phyloP scores from a whole-genome alignment of 78 protist species.

The Dictyostelium capitatum region DNA sequence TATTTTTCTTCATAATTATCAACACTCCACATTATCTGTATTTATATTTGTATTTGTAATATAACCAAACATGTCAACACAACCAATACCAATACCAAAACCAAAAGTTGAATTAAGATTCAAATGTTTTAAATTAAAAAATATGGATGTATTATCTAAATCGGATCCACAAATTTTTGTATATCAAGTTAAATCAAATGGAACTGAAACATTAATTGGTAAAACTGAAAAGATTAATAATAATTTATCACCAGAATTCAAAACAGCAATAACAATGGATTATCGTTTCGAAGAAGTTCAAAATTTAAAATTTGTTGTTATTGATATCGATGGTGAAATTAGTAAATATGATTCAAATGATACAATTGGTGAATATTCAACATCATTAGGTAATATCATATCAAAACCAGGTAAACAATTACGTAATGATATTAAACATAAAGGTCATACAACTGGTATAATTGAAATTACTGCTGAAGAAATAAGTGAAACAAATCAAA shows the following conservation, averaged over 20 bases:
- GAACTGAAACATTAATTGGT: background rate
- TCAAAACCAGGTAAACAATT: constrained; percentile 14
- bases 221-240: constrained; percentile 51
- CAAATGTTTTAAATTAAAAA: background rate
- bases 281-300: constrained; percentile 40
- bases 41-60: too few species aligned
- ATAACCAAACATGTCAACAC: background rate
- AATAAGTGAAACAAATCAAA: background rate
- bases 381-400: background rate
- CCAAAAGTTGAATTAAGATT: constrained; percentile 23
- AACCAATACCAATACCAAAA: constrained; percentile 21
- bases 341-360: background rate
- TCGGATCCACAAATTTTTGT: constrained; percentile 40
- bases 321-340: constrained; percentile 36
- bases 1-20: too few species aligned
- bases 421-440: background rate
- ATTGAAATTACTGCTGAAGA: constrained; percentile 50
- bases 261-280: background rate
- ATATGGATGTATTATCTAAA: constrained; percentile 10
- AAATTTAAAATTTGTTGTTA: constrained; percentile 11
- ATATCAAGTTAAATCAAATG: background rate
- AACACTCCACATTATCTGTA: too few species aligned
- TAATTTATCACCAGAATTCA: constrained; percentile 27
- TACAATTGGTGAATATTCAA: background rate
- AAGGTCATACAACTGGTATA: background rate